Evolutionary conservation across 2,329 filamentous ascomycete species (phyloP).

Genomic region (Zasmidium angulare): DNA sequence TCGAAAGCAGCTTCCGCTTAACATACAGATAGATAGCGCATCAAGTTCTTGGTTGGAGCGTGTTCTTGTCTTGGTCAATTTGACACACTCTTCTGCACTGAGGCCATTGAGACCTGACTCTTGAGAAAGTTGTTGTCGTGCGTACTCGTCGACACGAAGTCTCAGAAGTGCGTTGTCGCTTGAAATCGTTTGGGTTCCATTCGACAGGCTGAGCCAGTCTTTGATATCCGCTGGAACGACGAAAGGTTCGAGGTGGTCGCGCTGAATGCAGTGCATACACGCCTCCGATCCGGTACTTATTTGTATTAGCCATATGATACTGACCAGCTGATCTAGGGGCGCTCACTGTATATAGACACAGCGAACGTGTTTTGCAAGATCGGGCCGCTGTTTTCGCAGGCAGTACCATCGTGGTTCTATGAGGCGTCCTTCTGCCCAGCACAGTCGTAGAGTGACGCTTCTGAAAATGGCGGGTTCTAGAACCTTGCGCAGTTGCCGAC

Average conservation of each 20-base stretch:
- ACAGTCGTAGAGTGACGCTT: conserved; percentile 19
- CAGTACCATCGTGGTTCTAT: conserved; percentile 13
- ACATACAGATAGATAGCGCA: conserved; percentile 2
- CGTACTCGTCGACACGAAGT: background rate
- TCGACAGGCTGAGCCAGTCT: conserved; percentile 4
- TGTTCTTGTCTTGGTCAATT: background rate
- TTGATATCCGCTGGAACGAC: background rate
- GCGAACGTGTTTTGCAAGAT: conserved; percentile 21
- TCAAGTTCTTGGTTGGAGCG: background rate
- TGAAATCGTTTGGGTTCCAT: background rate
- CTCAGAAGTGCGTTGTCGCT: background rate
- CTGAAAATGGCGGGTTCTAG: conserved; percentile 20
- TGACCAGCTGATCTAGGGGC: background rate
- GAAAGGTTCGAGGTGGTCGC: background rate
- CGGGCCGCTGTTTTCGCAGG: conserved; percentile 16
- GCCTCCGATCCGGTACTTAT: conserved; percentile 4
- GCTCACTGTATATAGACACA: conserved; percentile 16
- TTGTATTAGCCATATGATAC: background rate
- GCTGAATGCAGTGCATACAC: conserved; percentile 4
- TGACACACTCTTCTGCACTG: background rate
- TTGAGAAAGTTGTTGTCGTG: background rate
- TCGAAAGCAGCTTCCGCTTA: too few relatives aligned
- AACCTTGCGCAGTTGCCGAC: conserved; percentile 17
- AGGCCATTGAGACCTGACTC: background rate
- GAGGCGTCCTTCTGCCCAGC: conserved; percentile 18